A percentile compares a stretch with the other conserved stretches of the same genome.
Conservation (phyloP, 805 yeast species). For the Jamesozyma jinghongensis region DNA sequence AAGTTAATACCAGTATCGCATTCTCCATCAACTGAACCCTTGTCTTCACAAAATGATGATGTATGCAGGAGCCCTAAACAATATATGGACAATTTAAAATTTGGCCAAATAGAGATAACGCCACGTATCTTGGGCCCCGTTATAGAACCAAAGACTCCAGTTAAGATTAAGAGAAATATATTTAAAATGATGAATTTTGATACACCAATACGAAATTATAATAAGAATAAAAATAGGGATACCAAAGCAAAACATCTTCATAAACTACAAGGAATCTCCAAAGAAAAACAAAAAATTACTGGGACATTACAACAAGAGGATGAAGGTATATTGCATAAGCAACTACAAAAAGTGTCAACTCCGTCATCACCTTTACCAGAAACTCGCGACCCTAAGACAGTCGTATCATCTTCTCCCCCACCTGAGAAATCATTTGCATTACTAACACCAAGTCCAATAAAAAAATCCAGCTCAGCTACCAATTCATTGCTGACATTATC, state of each 20-base stretch:
- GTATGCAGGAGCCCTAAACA: not conserved
- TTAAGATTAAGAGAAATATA: not conserved
- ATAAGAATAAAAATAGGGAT: not conserved
- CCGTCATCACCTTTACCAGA: too few species aligned
- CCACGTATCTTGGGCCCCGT: not conserved
- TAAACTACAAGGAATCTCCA: not conserved
- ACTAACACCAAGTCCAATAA: too few species aligned
- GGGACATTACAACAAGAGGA: too few species aligned
- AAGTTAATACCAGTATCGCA: conserved; percentile 6
- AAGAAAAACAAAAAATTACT: not conserved
- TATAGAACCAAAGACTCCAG: conserved; percentile 2
- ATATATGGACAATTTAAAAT: not conserved
- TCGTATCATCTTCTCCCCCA: too few species aligned
- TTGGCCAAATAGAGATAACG: not conserved
- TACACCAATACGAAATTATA: not conserved
- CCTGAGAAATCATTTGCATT: too few species aligned
- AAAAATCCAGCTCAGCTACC: too few species aligned
- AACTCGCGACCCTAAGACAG: too few species aligned
- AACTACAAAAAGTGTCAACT: too few species aligned
- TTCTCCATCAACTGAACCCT: conserved; percentile 14
- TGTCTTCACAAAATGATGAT: not conserved
- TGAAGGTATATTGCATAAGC: too few species aligned
- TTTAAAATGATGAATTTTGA: not conserved
- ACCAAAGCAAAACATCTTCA: too few species aligned
- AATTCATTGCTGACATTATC: too few species aligned